These are phyloP conservation scores for Chlorella sp. DNA, from an alignment of 139 green algal genomes.

Conservation along the genomic window DNA sequence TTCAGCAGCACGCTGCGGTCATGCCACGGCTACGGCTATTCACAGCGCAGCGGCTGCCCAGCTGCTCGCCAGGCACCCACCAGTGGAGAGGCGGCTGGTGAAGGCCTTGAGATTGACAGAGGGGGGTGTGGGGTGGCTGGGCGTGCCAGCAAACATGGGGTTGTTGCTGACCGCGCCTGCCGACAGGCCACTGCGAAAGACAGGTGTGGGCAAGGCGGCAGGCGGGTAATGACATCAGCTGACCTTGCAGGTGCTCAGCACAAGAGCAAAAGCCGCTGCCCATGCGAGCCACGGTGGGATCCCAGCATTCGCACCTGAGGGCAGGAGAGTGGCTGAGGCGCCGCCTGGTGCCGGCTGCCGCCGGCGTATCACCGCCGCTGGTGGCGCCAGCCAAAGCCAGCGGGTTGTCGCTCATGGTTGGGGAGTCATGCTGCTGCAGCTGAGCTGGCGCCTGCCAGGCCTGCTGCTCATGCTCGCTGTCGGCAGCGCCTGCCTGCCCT, in stretches of 20 bases:
- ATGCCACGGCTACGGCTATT: no score
- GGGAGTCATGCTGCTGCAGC: neutral
- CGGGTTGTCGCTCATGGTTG: conserved; percentile 26
- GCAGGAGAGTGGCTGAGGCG: conserved; percentile 23
- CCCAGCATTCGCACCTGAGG: neutral
- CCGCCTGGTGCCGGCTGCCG: neutral
- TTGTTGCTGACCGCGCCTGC: conserved; percentile 36
- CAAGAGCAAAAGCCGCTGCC: no score
- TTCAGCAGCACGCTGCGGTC: no score
- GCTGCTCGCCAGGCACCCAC: no score
- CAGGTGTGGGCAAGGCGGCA: no score
- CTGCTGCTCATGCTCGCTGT: neutral
- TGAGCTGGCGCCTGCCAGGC: no score
- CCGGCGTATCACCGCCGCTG: neutral
- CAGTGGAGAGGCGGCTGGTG: neutral
- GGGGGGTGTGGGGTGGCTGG: conserved; percentile 33
- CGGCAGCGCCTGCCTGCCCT: neutral
- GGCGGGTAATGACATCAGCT: no score
- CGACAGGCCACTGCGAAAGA: conserved; percentile 19
- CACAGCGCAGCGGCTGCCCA: no score
- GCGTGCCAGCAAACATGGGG: conserved; percentile 42
- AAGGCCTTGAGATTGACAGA: conserved; percentile 34
- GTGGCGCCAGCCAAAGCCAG: conserved; percentile 5
- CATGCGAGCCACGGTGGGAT: no score
- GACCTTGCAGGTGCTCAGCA: no score